These are phyloP conservation scores for Akanthomyces muscarius DNA, from an alignment of 2,329 filamentous ascomycete genomes.

Conservation along the genomic window DNA sequence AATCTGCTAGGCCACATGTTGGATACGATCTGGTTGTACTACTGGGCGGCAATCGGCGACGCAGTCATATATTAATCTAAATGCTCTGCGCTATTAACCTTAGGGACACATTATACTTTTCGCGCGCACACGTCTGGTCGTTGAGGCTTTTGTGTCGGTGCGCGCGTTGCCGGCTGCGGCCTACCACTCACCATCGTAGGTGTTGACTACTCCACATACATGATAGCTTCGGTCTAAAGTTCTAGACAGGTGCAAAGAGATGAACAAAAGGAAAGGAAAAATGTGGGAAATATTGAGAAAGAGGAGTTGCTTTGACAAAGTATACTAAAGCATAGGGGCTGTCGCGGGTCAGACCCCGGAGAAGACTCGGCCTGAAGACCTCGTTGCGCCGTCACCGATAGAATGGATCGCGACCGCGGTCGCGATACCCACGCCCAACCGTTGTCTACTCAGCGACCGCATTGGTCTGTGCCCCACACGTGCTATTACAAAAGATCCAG, in stretches of 20 bases:
- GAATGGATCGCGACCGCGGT: too few species aligned
- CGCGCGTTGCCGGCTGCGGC: slow-evolving; percentile 14
- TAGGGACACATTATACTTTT: slow-evolving; percentile 15
- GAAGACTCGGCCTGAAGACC: too few species aligned
- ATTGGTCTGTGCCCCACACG: too few species aligned
- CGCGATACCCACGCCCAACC: too few species aligned
- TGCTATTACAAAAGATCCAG: too few species aligned
- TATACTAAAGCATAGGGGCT: neutral
- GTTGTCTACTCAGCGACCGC: too few species aligned
- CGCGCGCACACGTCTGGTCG: slow-evolving; percentile 7
- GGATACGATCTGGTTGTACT: slow-evolving; percentile 12
- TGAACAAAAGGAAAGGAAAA: neutral
- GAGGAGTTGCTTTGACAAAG: neutral
- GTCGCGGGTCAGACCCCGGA: too few species aligned
- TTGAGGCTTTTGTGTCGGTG: slow-evolving; percentile 14
- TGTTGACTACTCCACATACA: neutral
- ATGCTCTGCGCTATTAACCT: slow-evolving; percentile 7
- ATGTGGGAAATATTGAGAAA: neutral
- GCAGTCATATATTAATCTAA: slow-evolving; percentile 12
- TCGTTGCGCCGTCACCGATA: too few species aligned
- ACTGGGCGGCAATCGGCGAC: slow-evolving; percentile 5
- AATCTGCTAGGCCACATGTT: slow-evolving; percentile 15
- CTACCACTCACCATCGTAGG: slow-evolving; percentile 10
- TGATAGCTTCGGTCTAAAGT: neutral
- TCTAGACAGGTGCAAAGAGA: too few species aligned